Base-by-base conservation (phyloP, 169 alveolate genomes). In the Cryptosporidium sp. region DNA sequence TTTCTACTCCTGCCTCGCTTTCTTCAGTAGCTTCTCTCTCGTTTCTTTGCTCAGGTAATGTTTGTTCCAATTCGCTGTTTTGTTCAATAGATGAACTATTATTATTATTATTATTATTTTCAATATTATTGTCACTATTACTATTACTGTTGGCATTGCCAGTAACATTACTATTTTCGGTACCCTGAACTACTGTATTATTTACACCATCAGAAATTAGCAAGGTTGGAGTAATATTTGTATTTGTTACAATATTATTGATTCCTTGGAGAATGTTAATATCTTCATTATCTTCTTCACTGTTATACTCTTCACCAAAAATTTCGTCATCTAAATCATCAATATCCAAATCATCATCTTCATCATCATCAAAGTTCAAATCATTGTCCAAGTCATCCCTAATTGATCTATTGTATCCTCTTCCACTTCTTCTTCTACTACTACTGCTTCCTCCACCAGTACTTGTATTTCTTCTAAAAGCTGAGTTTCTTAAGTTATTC, bases 251-350 rank as follows among this genome's bases (percentile, higher is more conserved):
- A 39, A 69, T 69, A n/a, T 60, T 51, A 42, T 60, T 42, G 44
- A 73, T 73, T 26, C 71, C 70, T 16, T 56, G 71, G 23, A 73
- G 52, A 58, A 73, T 73, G 42, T 73, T 56, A 12, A 73, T 53
- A 9, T 73, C 86, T 23, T 56, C 86, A 14, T 37, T 37, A 56
- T 73, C 70, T n/a, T 44, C 75, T 23, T 71, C 86, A 42, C 86
- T 73, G 26, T 73, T 73, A 26, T 31, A 60, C 3, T 80, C 87
- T 3, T 80, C 87, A 0, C 51, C 87, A 80, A 62, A 60, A 23
- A 62, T 51, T 16, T 80, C 87, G 26, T 72, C 85, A 16, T 65
- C 87, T 16, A 62, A n/a, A 4, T 62, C 87, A 42, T 65, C 87
- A 23, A 62, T 39, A 26, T 65, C 67, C 23, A 62, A 37, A 29